Base-by-base conservation (phyloP, 345 rosid genomes). In the Citrus medica region DNA sequence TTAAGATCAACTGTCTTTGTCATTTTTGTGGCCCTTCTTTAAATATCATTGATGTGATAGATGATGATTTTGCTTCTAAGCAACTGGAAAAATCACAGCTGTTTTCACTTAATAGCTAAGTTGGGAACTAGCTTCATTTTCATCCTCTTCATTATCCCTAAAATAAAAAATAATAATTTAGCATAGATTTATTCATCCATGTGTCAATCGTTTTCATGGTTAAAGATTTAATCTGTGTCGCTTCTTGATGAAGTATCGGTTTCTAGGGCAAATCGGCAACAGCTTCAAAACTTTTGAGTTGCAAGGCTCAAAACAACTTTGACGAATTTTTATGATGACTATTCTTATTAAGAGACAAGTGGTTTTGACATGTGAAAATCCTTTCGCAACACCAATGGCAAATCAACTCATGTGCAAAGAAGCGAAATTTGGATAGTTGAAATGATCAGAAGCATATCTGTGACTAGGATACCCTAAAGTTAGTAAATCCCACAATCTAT, bases 61-160 rank as follows among this genome's bases (percentile, higher is more conserved):
- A 71, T 78, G 21, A 69, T 78, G 82, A 61, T 63, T 76, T 79
- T 75, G 79, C 79, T 76, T 82, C 77, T 75, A 79, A 79, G 85
- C 85, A 71, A 82, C 59, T 65, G 25, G 55, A 65, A 63, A 46
- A 75, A 68, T 55, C 71, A n/a, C 30, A 62, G 72, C 76, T 62
- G 61, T 70, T 70, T 66, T 71, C 73, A 35, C 79, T 76, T 71
- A 17, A 64, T 75, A 79, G 85, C 80, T 60, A 75, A 79, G 78
- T 51, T 25, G n/a, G 55, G 59, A 62, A 65, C 73, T 27, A 67
- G n/a, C 25, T 21, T 67, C 53, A 46, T 19, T 9, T 66, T 66
- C 25, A 65, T 21, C 48, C 16, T 22, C 6, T 33, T 33, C 38
- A 63, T 21, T 16, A 2, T 63, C 67, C 67, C 22, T 12, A 46